Conservation (phyloP, 2,329 filamentous ascomycete species). For the Phyllosticta citriasiana region DNA sequence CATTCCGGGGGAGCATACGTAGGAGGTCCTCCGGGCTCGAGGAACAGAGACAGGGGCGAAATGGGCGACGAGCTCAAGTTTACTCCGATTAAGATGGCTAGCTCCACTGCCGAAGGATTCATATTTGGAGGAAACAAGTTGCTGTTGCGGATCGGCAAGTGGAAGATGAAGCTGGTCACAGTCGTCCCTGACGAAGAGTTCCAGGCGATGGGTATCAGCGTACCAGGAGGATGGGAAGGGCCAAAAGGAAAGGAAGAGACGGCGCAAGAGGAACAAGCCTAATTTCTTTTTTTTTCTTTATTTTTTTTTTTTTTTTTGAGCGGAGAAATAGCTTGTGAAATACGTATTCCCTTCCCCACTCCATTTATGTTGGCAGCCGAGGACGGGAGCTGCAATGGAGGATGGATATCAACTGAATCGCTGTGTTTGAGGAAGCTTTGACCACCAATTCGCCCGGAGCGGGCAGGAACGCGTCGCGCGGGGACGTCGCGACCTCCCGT, state of each 20-base stretch:
- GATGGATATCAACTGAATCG: too few relatives aligned
- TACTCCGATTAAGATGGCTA: slow-evolving; percentile 48
- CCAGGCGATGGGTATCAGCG: slow-evolving; percentile 33
- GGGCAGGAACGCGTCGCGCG: not conserved
- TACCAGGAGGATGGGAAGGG: slow-evolving; percentile 43
- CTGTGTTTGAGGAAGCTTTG: not conserved
- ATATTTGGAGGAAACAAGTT: slow-evolving; percentile 47
- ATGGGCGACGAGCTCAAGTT: slow-evolving; percentile 48
- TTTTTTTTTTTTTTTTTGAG: not conserved
- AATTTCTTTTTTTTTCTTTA: not conserved
- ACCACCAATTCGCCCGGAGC: not conserved
- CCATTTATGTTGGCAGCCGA: too few relatives aligned
- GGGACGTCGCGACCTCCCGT: not conserved
- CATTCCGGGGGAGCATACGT: slow-evolving; percentile 49
- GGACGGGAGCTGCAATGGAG: too few relatives aligned
- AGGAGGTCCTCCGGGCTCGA: slow-evolving; percentile 37
- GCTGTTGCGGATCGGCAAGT: slow-evolving; percentile 50
- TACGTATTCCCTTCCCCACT: too few relatives aligned
- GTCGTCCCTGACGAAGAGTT: slow-evolving; percentile 47
- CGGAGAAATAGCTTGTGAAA: too few relatives aligned
- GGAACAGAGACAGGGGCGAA: slow-evolving; percentile 35
- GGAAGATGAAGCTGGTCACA: slow-evolving; percentile 48
- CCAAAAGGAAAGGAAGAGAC: not conserved
- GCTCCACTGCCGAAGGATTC: slow-evolving; percentile 47
- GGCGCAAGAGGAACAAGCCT: not conserved